A percentile compares a stretch with the other conserved stretches of the same genome.
These are phyloP conservation scores for Myochromella boudieri DNA, from an alignment of 768 basidiomycete genomes.

Conservation along the genomic window DNA sequence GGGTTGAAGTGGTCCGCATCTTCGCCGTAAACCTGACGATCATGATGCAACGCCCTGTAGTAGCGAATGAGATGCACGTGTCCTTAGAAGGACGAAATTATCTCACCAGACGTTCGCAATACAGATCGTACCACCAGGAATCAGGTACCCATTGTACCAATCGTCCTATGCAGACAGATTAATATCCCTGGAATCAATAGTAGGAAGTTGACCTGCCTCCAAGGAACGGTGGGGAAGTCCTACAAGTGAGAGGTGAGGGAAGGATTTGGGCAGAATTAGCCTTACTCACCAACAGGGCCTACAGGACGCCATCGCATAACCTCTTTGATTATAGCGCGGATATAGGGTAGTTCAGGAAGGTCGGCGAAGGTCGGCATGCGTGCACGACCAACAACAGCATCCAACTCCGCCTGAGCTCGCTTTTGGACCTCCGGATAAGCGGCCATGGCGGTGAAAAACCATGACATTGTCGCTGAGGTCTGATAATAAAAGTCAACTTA, in stretches of 20 bases:
- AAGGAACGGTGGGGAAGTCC: constrained; percentile 55
- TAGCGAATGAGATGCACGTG: constrained; percentile 20
- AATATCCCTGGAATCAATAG: too few species aligned
- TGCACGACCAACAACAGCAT: constrained; percentile 55
- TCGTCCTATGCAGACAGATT: too few species aligned
- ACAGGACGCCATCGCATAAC: constrained; percentile 53
- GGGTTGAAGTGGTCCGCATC: constrained; percentile 59
- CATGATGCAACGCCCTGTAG: constrained; percentile 58
- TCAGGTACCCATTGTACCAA: constrained; percentile 58
- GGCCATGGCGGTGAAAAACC: constrained; percentile 61
- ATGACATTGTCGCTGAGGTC: too few species aligned
- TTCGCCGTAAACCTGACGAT: constrained; percentile 50
- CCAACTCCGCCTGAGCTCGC: constrained; percentile 65
- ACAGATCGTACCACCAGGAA: constrained; percentile 57
- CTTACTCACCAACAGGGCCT: constrained; percentile 38
- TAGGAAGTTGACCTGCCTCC: too few species aligned
- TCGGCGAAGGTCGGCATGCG: constrained; percentile 62
- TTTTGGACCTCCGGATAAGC: constrained; percentile 54
- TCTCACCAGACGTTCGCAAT: constrained; percentile 51
- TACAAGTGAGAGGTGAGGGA: constrained; percentile 20
- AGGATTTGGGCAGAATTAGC: constrained; percentile 3
- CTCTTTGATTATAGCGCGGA: constrained; percentile 61
- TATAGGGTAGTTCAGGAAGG: constrained; percentile 56
- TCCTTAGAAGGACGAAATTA: constrained; percentile 1
- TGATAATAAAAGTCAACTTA: too few species aligned